Evolutionary conservation across 2,329 filamentous ascomycete species (phyloP), one percentile per base, ranked within the genome.

Genomic region (Juglanconis juglandina): DNA sequence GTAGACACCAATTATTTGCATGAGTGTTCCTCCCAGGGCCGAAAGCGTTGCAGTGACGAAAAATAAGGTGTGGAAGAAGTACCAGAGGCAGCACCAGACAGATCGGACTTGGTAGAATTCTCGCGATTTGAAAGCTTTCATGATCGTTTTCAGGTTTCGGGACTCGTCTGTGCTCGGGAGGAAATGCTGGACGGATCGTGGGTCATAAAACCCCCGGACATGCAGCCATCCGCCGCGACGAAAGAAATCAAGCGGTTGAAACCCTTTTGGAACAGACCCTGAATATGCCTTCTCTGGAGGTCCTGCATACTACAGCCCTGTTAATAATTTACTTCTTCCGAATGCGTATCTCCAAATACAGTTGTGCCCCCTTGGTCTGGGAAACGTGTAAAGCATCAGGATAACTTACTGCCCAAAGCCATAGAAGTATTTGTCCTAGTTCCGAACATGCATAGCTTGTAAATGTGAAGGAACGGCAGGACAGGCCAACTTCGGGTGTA

Each of bases 11-110:
- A 69, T 56, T 11, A 70, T 59, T 61, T 69, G 67, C 67, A 70
- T 66, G 17, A 63, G 24, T 0, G 68, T 69, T 14, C 68, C 68
- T 3, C 65, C 66, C 4, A 70, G 52, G 10, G 67, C 63, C 0
- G 68, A 39, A 73, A 81, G 66, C 74, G 81, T 64, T 76, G 80
- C 64, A 70, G 76, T 62, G 72, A 79, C 53, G 71, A 66, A 64
- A 13, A 66, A 53, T 13, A 55, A 34, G 44, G 64, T 63, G 42
- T 68, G 68, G 13, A 65, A n/a, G 3, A 55, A 0, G 44, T 64
- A 65, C 66, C 67, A 68, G 3, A 68, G 35, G 14, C 62, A 59
- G 0, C 41, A 44, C 63, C 59, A 64, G 1, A 61, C 48, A 39
- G 30, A 47, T 2, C 9, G 57, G 24, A 41, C 60, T n/a, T 32